Conservation (phyloP, 1,284 basidiomycete species). For the Cryptococcus sp. region DNA sequence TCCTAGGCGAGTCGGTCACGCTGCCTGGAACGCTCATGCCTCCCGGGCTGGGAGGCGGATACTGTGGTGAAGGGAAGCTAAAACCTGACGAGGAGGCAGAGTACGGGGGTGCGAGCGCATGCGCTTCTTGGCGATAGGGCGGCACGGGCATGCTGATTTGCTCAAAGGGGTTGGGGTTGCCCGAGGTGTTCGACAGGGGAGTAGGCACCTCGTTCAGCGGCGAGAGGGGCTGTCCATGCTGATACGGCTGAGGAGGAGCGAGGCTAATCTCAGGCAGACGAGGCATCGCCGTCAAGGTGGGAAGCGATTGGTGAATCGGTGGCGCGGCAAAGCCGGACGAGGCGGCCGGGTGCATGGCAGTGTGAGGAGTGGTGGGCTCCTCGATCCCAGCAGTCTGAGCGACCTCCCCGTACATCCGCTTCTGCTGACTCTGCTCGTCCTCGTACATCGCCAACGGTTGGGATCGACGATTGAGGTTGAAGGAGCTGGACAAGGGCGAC, state of each 20-base stretch:
- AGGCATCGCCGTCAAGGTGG: conserved; percentile 10
- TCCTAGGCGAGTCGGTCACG: conserved; percentile 30
- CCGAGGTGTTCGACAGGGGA: conserved; percentile 17
- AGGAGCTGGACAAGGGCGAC: conserved; percentile 36
- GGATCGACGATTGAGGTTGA: conserved; percentile 25
- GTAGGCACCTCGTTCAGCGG: conserved; percentile 46
- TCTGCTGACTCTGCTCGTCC: conserved; percentile 26
- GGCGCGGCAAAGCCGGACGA: conserved; percentile 27
- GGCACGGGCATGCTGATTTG: conserved; percentile 1
- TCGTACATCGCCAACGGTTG: conserved; percentile 33
- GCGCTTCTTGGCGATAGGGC: conserved; percentile 2
- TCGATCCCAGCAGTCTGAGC: conserved; percentile 40
- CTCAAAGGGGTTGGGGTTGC: conserved; percentile 33
- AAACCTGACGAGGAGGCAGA: conserved; percentile 21
- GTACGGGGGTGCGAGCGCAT: conserved; percentile 26
- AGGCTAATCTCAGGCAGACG: conserved; percentile 22
- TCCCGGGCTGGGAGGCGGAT: conserved; percentile 34
- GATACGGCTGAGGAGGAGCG: conserved; percentile 37
- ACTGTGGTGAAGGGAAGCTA: conserved; percentile 24
- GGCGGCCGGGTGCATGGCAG: conserved; percentile 13
- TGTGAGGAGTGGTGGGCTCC: conserved; percentile 38
- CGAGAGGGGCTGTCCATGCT: conserved; percentile 49
- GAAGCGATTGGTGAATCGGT: neutral
- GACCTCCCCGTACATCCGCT: conserved; percentile 46
- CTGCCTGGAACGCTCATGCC: conserved; percentile 39